Evolutionary conservation across 2,329 filamentous ascomycete species (phyloP).

Genomic region (Fusarium sp.): DNA sequence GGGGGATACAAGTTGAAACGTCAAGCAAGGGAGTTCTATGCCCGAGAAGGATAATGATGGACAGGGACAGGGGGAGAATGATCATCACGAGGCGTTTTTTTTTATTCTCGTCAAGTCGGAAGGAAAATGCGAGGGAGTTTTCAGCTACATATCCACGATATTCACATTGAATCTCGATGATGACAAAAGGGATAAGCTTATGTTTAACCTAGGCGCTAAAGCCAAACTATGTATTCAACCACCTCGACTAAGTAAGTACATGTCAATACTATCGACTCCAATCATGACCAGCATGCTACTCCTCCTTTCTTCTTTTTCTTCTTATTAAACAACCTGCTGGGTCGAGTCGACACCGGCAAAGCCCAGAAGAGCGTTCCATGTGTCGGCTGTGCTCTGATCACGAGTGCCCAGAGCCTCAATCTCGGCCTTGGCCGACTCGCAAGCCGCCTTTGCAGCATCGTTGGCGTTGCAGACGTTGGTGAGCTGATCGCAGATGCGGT

Average conservation of each 20-base stretch:
- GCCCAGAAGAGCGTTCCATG: conserved; percentile 58
- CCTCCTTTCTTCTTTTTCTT: not conserved
- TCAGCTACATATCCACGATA: not conserved
- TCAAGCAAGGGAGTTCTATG: not conserved
- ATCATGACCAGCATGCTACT: conserved; percentile 35
- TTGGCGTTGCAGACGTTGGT: conserved; percentile 74
- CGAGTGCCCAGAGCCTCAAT: conserved; percentile 62
- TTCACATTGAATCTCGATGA: not conserved
- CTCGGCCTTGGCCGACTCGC: conserved; percentile 63
- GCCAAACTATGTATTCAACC: not conserved
- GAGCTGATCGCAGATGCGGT: conserved; percentile 77
- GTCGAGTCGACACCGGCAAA: conserved; percentile 46
- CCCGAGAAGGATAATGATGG: not conserved
- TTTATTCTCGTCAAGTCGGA: not conserved
- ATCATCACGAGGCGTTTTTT: not conserved
- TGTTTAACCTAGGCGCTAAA: not conserved
- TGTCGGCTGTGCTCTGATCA: conserved; percentile 61
- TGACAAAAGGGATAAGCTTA: not conserved
- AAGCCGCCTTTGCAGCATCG: conserved; percentile 66
- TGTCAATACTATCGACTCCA: conserved; percentile 11
- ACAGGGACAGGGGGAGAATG: not conserved
- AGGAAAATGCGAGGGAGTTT: not conserved
- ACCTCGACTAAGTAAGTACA: conserved; percentile 1
- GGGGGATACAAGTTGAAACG: conserved; percentile 1
- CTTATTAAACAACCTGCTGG: conserved; percentile 32